These are phyloP conservation scores for Phytophthora sojae DNA, from an alignment of 352 stramenopile genomes.

Conservation along the genomic window DNA sequence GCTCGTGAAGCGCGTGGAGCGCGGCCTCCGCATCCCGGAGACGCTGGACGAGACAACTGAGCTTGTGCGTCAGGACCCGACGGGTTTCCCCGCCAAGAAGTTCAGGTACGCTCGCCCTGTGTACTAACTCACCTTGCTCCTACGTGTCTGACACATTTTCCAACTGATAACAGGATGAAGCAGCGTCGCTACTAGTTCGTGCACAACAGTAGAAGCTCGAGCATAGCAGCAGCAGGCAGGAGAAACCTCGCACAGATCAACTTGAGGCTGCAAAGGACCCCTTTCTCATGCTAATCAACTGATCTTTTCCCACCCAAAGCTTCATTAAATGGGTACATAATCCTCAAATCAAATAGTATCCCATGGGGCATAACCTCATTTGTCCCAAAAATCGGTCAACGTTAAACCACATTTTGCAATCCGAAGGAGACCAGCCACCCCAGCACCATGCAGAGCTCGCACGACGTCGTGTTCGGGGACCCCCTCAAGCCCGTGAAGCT, in stretches of 20 bases:
- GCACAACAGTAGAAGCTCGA: slow-evolving; percentile 14
- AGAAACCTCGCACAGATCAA: background rate
- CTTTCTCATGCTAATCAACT: slow-evolving; percentile 13
- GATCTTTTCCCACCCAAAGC: background rate
- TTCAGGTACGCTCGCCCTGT: slow-evolving; percentile 60
- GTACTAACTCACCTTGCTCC: background rate
- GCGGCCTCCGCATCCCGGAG: slow-evolving; percentile 74
- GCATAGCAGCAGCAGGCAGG: slow-evolving; percentile 6
- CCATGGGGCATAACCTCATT: background rate
- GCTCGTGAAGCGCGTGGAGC: slow-evolving; percentile 85
- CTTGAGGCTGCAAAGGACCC: background rate
- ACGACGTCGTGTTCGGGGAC: slow-evolving; percentile 72
- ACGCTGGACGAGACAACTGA: slow-evolving; percentile 83
- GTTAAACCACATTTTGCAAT: slow-evolving; percentile 7
- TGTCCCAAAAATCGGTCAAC: background rate
- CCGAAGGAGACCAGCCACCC: background rate
- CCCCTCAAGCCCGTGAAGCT: slow-evolving; percentile 79
- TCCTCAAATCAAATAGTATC: background rate
- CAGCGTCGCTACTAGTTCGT: slow-evolving; percentile 69
- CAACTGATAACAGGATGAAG: slow-evolving; percentile 53
- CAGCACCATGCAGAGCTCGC: slow-evolving; percentile 60
- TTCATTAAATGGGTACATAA: background rate
- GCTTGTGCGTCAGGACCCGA: slow-evolving; percentile 82
- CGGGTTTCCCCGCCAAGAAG: slow-evolving; percentile 85
- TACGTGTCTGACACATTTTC: slow-evolving; percentile 10